These are phyloP conservation scores for Epichloe coenophiala DNA, from an alignment of 2,329 filamentous ascomycete species.

Conservation along the genomic window DNA sequence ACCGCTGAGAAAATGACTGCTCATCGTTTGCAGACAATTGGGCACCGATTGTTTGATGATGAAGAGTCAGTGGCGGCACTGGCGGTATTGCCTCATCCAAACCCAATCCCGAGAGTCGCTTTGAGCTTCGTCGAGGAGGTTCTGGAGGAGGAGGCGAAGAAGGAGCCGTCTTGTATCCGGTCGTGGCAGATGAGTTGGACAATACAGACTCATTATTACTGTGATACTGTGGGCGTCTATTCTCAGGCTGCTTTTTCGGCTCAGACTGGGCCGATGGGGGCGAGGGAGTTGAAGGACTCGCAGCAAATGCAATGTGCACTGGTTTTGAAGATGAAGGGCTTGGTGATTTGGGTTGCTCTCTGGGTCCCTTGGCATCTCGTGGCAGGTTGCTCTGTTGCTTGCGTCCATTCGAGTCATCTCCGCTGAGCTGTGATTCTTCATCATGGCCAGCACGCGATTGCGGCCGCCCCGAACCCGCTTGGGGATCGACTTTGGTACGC, in stretches of 20 bases:
- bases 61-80: not conserved
- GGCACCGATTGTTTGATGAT: not conserved
- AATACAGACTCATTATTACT: slow-evolving; percentile 7
- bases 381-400: not conserved
- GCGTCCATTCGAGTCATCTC: not conserved
- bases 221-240: not conserved
- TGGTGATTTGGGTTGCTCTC: not conserved
- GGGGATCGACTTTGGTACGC: slow-evolving; percentile 16
- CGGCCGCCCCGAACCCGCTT: slow-evolving; percentile 1
- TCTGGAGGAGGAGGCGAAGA: slow-evolving; percentile 12
- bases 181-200: slow-evolving; percentile 3
- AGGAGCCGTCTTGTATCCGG: slow-evolving; percentile 9
- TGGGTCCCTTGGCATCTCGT: not conserved
- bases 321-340: not conserved
- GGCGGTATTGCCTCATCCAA: slow-evolving; percentile 3
- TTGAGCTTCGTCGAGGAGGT: slow-evolving; percentile 16
- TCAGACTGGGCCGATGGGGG: not conserved
- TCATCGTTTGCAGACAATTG: not conserved
- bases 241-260: not conserved
- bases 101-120: slow-evolving; percentile 11
- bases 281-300: not conserved
- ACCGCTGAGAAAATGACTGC: not conserved
- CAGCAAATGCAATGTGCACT: slow-evolving; percentile 1
- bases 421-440: not conserved
- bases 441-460: not conserved